Evolutionary conservation across 2,329 filamentous ascomycete genomes (phyloP).

Genomic region (Fusarium veterinarium): DNA sequence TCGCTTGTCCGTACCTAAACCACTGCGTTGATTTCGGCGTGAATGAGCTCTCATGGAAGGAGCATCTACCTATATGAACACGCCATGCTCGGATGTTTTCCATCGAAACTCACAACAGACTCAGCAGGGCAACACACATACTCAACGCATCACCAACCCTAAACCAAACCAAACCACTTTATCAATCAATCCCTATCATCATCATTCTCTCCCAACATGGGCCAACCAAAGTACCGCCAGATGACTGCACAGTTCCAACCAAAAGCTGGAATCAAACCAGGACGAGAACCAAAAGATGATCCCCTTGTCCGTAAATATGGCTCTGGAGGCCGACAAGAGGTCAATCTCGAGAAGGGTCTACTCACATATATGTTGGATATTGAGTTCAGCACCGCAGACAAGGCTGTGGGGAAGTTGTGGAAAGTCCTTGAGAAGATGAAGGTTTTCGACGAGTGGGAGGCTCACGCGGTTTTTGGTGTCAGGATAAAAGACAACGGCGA

Average conservation of each 20-base stretch:
- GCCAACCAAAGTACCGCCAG: background rate
- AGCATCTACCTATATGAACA: background rate
- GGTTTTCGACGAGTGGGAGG: background rate
- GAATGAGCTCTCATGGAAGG: background rate
- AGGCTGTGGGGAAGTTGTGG: background rate
- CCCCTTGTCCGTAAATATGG: background rate
- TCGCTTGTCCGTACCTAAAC: background rate
- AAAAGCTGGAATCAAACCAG: background rate
- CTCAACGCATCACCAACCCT: background rate
- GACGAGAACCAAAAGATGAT: background rate
- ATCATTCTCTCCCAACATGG: background rate
- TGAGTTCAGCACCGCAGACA: accelerated
- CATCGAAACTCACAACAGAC: no score
- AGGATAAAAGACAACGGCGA: accelerated
- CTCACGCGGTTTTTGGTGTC: background rate
- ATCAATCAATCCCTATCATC: no score
- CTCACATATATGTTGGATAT: background rate
- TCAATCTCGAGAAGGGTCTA: background rate
- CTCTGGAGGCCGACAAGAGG: background rate
- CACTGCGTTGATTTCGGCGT: accelerated
- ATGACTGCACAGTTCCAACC: background rate
- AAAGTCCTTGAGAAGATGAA: background rate
- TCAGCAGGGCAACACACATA: background rate
- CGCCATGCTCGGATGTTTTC: accelerated
- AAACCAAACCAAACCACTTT: accelerated